These are phyloP conservation scores for Miscanthus lutarioriparius DNA, from an alignment of 176 grass and related monocot species.

Conservation along the genomic window DNA sequence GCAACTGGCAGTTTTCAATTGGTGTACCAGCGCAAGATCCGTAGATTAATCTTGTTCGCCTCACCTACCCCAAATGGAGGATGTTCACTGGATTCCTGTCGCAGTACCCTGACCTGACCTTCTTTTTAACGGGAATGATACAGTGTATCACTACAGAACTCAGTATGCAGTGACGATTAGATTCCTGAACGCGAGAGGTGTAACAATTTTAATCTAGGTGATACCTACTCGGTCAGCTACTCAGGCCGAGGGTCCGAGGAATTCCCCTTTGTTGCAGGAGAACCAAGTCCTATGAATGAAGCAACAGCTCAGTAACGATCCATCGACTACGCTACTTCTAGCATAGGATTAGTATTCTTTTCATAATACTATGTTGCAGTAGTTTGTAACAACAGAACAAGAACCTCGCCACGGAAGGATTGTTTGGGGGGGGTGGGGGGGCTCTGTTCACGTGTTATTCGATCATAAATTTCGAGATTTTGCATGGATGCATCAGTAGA, in stretches of 20 bases:
- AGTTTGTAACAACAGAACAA: background rate
- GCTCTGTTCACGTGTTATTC: too few relatives aligned
- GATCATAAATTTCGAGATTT: background rate
- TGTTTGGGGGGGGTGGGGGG: too few relatives aligned
- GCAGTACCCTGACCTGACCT: background rate
- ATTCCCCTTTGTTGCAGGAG: background rate
- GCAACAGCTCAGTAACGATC: background rate
- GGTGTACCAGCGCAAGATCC: slow-evolving; percentile 21
- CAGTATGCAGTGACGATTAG: background rate
- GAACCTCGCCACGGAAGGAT: background rate
- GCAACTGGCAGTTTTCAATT: slow-evolving; percentile 35
- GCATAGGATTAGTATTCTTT: background rate
- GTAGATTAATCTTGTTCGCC: slow-evolving; percentile 1
- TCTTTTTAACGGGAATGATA: background rate
- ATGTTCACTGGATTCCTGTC: slow-evolving; percentile 21
- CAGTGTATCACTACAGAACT: slow-evolving; percentile 21
- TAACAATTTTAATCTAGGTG: background rate
- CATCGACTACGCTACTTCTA: background rate
- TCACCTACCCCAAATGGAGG: slow-evolving; percentile 21
- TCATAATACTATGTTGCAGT: background rate
- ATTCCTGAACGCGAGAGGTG: background rate
- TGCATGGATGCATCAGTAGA: too few relatives aligned
- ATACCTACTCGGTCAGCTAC: background rate
- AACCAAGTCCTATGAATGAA: background rate
- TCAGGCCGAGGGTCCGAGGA: background rate